A percentile compares a stretch with the other conserved stretches of the same genome.
Conservation (phyloP, 768 basidiomycete species). For the Artomyces pyxidatus region DNA sequence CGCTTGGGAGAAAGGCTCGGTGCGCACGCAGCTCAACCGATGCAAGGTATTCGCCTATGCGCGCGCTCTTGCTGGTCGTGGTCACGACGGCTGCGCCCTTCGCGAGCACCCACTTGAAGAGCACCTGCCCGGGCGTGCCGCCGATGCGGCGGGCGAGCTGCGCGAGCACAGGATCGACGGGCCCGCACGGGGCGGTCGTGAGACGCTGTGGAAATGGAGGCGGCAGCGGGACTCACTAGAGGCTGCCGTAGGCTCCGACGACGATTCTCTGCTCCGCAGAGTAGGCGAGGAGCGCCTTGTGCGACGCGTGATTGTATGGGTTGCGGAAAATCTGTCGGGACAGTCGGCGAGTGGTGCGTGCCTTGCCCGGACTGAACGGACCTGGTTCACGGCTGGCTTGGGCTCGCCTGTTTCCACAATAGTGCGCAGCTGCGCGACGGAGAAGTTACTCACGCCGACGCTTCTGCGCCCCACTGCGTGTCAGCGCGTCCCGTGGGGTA, state of each 20-base stretch:
- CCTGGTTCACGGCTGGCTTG: conserved; percentile 57
- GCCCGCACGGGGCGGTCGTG: conserved; percentile 45
- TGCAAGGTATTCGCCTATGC: not conserved
- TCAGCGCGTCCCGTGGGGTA: too few relatives aligned
- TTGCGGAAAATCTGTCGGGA: conserved; percentile 48
- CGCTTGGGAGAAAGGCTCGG: too few relatives aligned
- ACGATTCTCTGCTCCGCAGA: conserved; percentile 43
- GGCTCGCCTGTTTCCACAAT: conserved; percentile 37
- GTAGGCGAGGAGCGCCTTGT: conserved; percentile 40
- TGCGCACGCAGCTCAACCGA: not conserved
- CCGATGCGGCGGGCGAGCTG: conserved; percentile 38
- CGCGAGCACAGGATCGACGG: conserved; percentile 42
- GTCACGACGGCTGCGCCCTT: conserved; percentile 56
- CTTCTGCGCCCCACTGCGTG: conserved; percentile 33
- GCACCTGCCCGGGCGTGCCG: conserved; percentile 46
- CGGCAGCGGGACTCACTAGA: conserved; percentile 30
- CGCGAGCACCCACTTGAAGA: conserved; percentile 51
- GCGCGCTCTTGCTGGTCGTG: conserved; percentile 11
- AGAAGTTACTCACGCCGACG: conserved; percentile 58
- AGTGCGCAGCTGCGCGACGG: conserved; percentile 35
- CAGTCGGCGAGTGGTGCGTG: too few relatives aligned
- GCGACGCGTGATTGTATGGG: conserved; percentile 54
- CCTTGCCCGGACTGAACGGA: too few relatives aligned
- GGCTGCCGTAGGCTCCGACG: conserved; percentile 49
- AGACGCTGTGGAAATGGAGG: conserved; percentile 14